Evolutionary conservation across 2,329 filamentous ascomycete species (phyloP).

Genomic region (Fonsecaea erecta): DNA sequence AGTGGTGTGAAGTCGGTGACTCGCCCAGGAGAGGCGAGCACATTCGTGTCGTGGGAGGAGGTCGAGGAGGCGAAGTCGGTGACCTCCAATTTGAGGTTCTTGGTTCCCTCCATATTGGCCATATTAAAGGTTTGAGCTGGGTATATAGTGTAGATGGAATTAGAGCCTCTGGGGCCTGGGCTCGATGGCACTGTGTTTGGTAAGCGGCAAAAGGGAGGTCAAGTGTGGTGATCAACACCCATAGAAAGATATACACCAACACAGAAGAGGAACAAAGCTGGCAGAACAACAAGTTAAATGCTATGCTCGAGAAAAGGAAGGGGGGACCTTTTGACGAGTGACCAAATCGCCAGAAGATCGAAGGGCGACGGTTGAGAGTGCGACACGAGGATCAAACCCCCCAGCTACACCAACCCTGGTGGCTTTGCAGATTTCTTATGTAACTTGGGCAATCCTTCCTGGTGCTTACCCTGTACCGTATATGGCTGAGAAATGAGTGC

Average conservation of each 20-base stretch:
- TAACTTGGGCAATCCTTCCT: conserved; percentile 6
- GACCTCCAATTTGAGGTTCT: conserved; percentile 27
- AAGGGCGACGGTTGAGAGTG: neutral
- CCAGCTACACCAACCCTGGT: no score
- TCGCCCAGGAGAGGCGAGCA: conserved; percentile 25
- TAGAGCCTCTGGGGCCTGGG: neutral
- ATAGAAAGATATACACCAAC: neutral
- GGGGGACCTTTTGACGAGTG: neutral
- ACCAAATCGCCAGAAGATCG: neutral
- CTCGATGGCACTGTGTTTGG: neutral
- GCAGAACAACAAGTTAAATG: neutral
- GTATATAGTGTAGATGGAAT: neutral
- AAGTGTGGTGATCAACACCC: conserved; percentile 7
- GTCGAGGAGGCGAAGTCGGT: conserved; percentile 32
- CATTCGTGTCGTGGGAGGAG: conserved; percentile 21
- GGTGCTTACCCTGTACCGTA: neutral
- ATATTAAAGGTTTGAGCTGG: neutral
- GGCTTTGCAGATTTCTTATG: neutral
- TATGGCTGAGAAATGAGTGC: conserved; percentile 11
- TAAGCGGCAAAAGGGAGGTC: neutral
- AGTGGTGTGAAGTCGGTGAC: conserved; percentile 29
- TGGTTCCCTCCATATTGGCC: conserved; percentile 22
- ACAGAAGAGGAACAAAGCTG: neutral
- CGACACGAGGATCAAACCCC: neutral
- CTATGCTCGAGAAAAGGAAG: neutral